Evolutionary conservation across 2,329 filamentous ascomycete genomes (phyloP), one percentile per base, ranked within the genome.

Genomic region (Xylaria hypoxylon): DNA sequence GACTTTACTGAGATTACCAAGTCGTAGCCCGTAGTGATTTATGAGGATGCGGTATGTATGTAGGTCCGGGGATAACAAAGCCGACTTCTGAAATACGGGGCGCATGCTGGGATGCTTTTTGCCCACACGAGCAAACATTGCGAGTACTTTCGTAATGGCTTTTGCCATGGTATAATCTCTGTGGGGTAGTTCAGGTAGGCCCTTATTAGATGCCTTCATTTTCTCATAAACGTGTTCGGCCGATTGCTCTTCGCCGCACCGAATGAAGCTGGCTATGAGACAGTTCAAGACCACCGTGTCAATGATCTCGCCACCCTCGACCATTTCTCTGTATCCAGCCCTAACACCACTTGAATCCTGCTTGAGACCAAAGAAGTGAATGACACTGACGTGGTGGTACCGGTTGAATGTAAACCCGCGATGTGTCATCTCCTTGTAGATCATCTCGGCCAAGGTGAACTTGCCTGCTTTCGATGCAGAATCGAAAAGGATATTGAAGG

Each of bases 401-500:
- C 95, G 91, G 73, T 92, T 92, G 72, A 90, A 89, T 13, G 82
- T 78, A 59, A 95, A 81, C 0, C 87, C 86, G 33, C 96, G 89
- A 15, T 78, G 81, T 56, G 85, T 82, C 90, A 98, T 94, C 80
- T 98, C 94, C 63, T 88, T 84, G 72, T 94, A 89, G 11, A 98
- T 87, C 81, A 93, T 92, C 73, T 97, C 92, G 3, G 94, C 94
- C 24, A 98, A 86, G 0, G 84, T 83, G 71, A 92, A 97, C 75
- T 96, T 96, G 44, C 92, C 92, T 0, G 93, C 89, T 78, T 96
- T 96, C 71, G 93, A 88, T 1, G 96, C 93, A 11, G 93, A 87
- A 75, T 97, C 92, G 73, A 97, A 97, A 13, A 99, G 85, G 52
- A 97, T 91, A 76, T 96, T 97, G 79, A 99, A 96, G 0, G 95